Conservation (phyloP, 2,329 filamentous ascomycete species). For the Beauveria sp. region DNA sequence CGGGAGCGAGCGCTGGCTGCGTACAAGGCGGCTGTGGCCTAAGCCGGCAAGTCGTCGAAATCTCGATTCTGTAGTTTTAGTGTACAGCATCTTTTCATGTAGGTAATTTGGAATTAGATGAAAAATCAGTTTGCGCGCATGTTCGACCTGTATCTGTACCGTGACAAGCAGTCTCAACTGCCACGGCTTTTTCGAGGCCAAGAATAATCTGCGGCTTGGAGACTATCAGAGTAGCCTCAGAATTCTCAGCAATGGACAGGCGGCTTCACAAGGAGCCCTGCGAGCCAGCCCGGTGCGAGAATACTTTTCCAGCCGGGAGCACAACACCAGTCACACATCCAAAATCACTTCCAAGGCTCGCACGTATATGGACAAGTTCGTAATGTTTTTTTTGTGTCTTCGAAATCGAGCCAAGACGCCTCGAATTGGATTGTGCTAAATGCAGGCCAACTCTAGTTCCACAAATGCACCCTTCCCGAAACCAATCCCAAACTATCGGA, state of each 20-base stretch:
- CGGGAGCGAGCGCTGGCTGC: slow-evolving; percentile 59
- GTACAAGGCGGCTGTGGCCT: slow-evolving; percentile 50
- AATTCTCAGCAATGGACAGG: slow-evolving; percentile 40
- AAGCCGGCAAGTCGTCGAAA: background rate
- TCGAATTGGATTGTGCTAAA: slow-evolving; percentile 37
- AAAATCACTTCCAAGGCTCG: slow-evolving; percentile 15
- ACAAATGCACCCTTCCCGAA: slow-evolving; percentile 31
- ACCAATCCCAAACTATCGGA: slow-evolving; percentile 22
- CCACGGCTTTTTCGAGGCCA: slow-evolving; percentile 55
- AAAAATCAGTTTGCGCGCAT: slow-evolving; percentile 21
- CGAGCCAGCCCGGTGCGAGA: slow-evolving; percentile 36
- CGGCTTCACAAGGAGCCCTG: slow-evolving; percentile 16
- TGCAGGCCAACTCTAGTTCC: slow-evolving; percentile 36
- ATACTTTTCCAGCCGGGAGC: slow-evolving; percentile 48
- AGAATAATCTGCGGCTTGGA: slow-evolving; percentile 48
- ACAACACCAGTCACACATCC: slow-evolving; percentile 22
- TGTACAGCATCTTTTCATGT: background rate
- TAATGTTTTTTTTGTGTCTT: slow-evolving; percentile 27
- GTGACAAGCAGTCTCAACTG: slow-evolving; percentile 44
- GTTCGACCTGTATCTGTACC: slow-evolving; percentile 62
- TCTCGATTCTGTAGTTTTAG: background rate
- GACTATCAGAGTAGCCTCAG: slow-evolving; percentile 50
- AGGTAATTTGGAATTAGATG: slow-evolving; percentile 1
- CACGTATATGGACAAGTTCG: slow-evolving; percentile 18
- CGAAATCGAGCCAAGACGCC: slow-evolving; percentile 39